These are phyloP conservation scores for Neonectria coccinea DNA, from an alignment of 2,329 filamentous ascomycete genomes.

Conservation along the genomic window DNA sequence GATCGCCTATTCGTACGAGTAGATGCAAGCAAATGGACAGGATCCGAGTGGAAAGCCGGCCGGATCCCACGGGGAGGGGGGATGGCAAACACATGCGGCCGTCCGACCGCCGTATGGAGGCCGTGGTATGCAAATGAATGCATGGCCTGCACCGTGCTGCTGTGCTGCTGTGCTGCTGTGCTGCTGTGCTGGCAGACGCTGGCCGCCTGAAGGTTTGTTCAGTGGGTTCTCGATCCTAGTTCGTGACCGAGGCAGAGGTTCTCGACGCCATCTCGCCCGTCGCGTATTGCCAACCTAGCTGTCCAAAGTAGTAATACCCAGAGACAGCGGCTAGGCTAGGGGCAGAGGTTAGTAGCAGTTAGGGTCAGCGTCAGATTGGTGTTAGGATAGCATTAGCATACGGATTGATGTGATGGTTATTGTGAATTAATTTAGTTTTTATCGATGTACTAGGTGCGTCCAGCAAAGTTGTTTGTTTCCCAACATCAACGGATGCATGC, in stretches of 20 bases:
- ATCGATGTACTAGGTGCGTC: too few species aligned
- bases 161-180: too few species aligned
- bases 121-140: slow-evolving; percentile 23
- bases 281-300: slow-evolving; percentile 5
- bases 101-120: slow-evolving; percentile 30
- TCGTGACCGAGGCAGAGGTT: slow-evolving; percentile 21
- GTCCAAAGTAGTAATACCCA: slow-evolving; percentile 9
- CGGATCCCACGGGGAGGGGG: slow-evolving; percentile 15
- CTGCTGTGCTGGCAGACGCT: slow-evolving; percentile 37
- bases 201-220: slow-evolving; percentile 29
- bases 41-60: slow-evolving; percentile 22
- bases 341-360: too few species aligned
- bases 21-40: slow-evolving; percentile 14
- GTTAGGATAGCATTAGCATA: too few species aligned
- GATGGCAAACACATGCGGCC: slow-evolving; percentile 15
- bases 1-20: slow-evolving; percentile 6
- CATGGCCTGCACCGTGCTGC: too few species aligned
- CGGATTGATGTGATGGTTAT: too few species aligned
- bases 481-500: too few species aligned
- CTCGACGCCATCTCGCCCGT: slow-evolving; percentile 12
- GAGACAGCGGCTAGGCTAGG: too few species aligned
- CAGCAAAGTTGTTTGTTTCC: too few species aligned
- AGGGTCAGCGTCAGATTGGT: too few species aligned
- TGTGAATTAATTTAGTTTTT: too few species aligned
- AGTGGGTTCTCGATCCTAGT: slow-evolving; percentile 28